Conservation (phyloP, 2,329 filamentous ascomycete genomes). For the Dryadomyces quercus-mongolicae region DNA sequence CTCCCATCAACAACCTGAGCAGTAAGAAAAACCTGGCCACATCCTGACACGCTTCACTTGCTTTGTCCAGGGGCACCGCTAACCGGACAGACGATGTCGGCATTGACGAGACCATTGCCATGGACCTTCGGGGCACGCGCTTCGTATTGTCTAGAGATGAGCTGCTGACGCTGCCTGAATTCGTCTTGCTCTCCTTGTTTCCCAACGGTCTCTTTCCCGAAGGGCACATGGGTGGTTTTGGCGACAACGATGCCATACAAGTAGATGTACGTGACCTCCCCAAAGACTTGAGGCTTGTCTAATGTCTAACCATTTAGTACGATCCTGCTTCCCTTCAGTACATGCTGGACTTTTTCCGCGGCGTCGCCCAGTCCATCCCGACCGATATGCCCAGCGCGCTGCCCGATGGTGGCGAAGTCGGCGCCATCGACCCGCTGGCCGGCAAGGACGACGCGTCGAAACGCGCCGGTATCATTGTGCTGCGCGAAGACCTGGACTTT, state of each 20-base stretch:
- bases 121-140: constrained; percentile 88
- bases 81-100: constrained; percentile 49
- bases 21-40: too few species aligned
- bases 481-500: constrained; percentile 93
- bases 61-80: too few species aligned
- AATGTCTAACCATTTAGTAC: constrained; percentile 68
- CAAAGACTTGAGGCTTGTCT: too few species aligned
- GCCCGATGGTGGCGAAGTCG: constrained; percentile 49
- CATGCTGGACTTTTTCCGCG: constrained; percentile 98
- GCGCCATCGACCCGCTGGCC: constrained; percentile 60
- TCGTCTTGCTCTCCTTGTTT: constrained; percentile 93
- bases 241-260: constrained; percentile 88
- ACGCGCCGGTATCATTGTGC: constrained; percentile 93
- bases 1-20: constrained; percentile 80
- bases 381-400: constrained; percentile 51
- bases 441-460: constrained; percentile 66
- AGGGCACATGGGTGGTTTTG: constrained; percentile 85
- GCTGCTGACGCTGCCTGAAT: constrained; percentile 88
- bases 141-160: constrained; percentile 94
- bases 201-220: constrained; percentile 97
- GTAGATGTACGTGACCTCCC: constrained; percentile 68
- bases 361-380: constrained; percentile 92
- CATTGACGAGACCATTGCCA: constrained; percentile 85
- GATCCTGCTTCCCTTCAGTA: constrained; percentile 93
- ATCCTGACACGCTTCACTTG: too few species aligned